These are phyloP conservation scores for Sodiomyces alkalinus DNA, from an alignment of 2,329 filamentous ascomycete species.

Conservation along the genomic window DNA sequence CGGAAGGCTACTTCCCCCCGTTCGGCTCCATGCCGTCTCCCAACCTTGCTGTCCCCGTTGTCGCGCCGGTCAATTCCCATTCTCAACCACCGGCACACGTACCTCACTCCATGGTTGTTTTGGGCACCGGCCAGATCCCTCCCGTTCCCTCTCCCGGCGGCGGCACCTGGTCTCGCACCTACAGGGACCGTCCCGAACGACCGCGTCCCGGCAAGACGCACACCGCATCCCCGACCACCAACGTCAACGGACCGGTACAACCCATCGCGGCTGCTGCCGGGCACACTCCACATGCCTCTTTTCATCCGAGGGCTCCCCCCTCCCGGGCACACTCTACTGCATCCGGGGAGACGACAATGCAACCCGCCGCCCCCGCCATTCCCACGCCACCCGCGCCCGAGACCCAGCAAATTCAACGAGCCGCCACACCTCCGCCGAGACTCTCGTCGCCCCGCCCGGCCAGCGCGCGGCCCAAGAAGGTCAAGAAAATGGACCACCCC, in stretches of 20 bases:
- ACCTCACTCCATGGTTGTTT: conserved; percentile 58
- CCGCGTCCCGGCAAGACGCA: conserved; percentile 54
- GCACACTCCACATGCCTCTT: conserved; percentile 23
- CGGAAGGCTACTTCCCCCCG: conserved; percentile 73
- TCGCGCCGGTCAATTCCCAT: conserved; percentile 18
- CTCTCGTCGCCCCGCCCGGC: conserved; percentile 32
- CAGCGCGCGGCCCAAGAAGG: conserved; percentile 26
- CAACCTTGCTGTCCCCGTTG: conserved; percentile 24
- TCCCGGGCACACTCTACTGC: conserved; percentile 44
- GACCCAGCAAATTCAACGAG: conserved; percentile 28
- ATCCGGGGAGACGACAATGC: conserved; percentile 32
- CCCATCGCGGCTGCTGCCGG: conserved; percentile 17
- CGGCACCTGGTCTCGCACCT: conserved; percentile 37
- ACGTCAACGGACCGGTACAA: conserved; percentile 29
- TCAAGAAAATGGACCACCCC: conserved; percentile 28
- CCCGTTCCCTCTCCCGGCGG: conserved; percentile 65
- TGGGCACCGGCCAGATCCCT: conserved; percentile 68
- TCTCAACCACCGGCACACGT: conserved; percentile 13
- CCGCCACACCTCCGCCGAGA: conserved; percentile 37
- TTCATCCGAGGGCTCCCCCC: conserved; percentile 25
- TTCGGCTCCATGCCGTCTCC: conserved; percentile 28
- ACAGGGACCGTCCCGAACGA: conserved; percentile 40
- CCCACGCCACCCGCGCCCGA: conserved; percentile 39
- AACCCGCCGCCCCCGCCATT: conserved; percentile 33
- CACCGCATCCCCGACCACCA: conserved; percentile 68